Percentiles rank a stretch among this genome's conserved stretches.
These are phyloP conservation scores for Annulohypoxylon bovei DNA, from an alignment of 495 filamentous ascomycete genomes.

Conservation along the genomic window DNA sequence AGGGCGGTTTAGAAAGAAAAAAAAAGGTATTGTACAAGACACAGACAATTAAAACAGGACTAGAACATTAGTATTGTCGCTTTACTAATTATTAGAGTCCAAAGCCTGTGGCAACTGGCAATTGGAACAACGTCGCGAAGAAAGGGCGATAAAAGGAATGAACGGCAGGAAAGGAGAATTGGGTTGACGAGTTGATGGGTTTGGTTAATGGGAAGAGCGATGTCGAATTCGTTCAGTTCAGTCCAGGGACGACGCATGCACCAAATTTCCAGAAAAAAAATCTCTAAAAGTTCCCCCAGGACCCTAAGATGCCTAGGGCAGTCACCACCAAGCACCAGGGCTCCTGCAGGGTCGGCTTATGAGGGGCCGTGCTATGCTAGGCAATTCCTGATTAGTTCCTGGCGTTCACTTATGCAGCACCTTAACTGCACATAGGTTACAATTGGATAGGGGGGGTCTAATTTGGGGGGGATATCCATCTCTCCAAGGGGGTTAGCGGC, in stretches of 20 bases:
- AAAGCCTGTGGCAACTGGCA: not conserved
- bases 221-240: not conserved
- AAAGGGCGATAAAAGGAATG: constrained; percentile 23
- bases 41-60: not conserved
- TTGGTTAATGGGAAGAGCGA: constrained; percentile 17
- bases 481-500: constrained; percentile 23
- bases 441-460: constrained; percentile 32
- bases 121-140: constrained; percentile 13
- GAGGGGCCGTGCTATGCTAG: constrained; percentile 33
- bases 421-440: constrained; percentile 15
- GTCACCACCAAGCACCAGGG: constrained; percentile 11
- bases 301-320: constrained; percentile 8
- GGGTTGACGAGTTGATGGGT: constrained; percentile 19
- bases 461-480: constrained; percentile 27
- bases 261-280: constrained; percentile 43
- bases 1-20: not conserved
- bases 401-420: constrained; percentile 17
- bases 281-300: constrained; percentile 10
- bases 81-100: constrained; percentile 10
- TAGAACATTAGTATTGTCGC: constrained; percentile 11
- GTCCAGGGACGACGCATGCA: constrained; percentile 19
- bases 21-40: constrained; percentile 1
- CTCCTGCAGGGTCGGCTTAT: constrained; percentile 29
- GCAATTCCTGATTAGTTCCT: constrained; percentile 11
- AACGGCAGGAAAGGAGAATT: constrained; percentile 20